Conservation (phyloP, 1,284 basidiomycete genomes). For the Pseudozyma hubeiensis region DNA sequence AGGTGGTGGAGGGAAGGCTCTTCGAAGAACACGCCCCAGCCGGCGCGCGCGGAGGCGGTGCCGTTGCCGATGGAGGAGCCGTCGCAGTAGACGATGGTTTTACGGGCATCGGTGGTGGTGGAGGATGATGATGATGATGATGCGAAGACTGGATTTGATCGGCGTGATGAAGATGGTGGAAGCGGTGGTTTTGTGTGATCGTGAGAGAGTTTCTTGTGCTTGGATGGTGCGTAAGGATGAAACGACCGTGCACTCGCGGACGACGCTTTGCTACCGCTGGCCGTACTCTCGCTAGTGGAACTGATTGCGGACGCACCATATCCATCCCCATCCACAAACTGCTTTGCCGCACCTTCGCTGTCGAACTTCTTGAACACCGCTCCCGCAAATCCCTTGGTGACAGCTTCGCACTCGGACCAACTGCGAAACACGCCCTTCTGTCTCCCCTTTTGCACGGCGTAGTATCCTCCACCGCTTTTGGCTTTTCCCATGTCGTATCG, state of each 20-base stretch:
- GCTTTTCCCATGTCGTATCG: slow-evolving; percentile 25
- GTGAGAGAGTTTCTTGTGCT: too few relatives aligned
- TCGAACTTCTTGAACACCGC: slow-evolving; percentile 77
- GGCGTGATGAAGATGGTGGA: too few relatives aligned
- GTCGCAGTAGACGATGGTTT: slow-evolving; percentile 76
- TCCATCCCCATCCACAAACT: slow-evolving; percentile 31
- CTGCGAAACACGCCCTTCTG: slow-evolving; percentile 57
- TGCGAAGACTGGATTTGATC: not conserved
- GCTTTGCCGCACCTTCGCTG: slow-evolving; percentile 72
- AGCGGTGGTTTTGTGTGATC: too few relatives aligned
- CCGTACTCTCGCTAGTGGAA: too few relatives aligned
- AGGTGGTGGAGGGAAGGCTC: slow-evolving; percentile 69
- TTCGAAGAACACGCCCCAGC: slow-evolving; percentile 64
- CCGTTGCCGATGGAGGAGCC: slow-evolving; percentile 85
- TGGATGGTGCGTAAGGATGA: slow-evolving; percentile 4
- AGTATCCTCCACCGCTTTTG: slow-evolving; percentile 30
- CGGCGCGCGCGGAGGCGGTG: slow-evolving; percentile 47
- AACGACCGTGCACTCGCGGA: not conserved
- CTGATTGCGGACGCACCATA: slow-evolving; percentile 10
- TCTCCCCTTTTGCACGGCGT: slow-evolving; percentile 60
- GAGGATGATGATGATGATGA: not conserved
- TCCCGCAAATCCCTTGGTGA: slow-evolving; percentile 74
- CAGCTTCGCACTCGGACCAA: slow-evolving; percentile 74
- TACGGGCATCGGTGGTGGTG: not conserved
- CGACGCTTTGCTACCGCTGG: not conserved